A percentile compares a stretch with the other conserved stretches of the same genome.
Conservation (phyloP, 148 eudicot species). For the Fagopyrum homotropicum region DNA sequence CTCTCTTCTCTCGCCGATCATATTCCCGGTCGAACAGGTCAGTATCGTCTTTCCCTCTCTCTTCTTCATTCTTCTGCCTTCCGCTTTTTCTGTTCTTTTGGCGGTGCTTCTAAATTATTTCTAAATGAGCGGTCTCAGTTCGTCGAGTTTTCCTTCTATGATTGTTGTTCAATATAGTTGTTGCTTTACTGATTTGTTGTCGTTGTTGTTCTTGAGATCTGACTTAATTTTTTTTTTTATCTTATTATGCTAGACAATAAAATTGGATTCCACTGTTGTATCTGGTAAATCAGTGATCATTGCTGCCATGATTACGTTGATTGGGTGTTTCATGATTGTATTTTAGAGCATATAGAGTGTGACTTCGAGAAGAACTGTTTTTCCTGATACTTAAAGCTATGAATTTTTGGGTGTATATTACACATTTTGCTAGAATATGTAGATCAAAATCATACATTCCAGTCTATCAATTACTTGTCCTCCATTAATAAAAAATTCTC, state of each 20-base stretch:
- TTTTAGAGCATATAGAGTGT: background rate
- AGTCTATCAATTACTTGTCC: too few species aligned
- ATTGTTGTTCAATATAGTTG: background rate
- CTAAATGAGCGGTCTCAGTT: background rate
- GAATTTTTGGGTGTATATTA: background rate
- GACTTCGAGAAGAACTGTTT: background rate
- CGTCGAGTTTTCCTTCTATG: background rate
- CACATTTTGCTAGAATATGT: background rate
- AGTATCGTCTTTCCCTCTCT: background rate
- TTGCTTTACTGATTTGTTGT: background rate
- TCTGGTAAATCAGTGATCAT: slow-evolving; percentile 5
- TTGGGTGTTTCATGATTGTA: background rate
- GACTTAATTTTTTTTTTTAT: background rate
- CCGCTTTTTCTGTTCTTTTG: background rate
- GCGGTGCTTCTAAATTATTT: background rate
- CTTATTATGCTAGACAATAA: background rate
- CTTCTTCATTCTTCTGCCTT: background rate
- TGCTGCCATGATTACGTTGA: background rate
- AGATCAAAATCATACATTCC: background rate
- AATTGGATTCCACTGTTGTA: background rate
- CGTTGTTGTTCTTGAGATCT: background rate
- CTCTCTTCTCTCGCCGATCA: background rate
- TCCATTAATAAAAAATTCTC: too few species aligned
- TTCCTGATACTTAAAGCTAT: background rate
- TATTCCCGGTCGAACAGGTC: background rate